A percentile compares a stretch with the other conserved stretches of the same genome.
phyloP scores from a whole-genome alignment of 139 green algal species.

The Spirogloea muscicola region DNA sequence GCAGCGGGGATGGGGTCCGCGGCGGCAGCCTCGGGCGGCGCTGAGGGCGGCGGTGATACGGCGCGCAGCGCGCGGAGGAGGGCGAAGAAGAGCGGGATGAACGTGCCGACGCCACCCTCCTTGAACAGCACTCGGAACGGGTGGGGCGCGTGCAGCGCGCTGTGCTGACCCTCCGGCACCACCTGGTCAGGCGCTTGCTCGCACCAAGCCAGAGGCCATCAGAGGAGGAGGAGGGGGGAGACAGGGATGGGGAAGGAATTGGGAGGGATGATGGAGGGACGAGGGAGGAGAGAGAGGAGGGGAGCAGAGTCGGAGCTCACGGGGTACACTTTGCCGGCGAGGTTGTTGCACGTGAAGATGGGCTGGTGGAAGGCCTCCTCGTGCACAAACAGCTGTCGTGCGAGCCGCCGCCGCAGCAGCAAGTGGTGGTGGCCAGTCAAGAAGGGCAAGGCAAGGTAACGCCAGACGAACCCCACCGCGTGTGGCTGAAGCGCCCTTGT shows the following conservation, averaged over 20 bases:
- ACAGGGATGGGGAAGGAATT: no score
- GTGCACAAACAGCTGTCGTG: constrained; percentile 62
- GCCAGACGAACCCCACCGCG: no score
- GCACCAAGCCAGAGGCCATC: no score
- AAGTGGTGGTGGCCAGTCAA: neutral
- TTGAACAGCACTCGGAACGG: constrained; percentile 83
- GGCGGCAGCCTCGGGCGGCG: neutral
- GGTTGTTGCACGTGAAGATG: constrained; percentile 93
- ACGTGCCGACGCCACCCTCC: constrained; percentile 78
- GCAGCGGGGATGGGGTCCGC: constrained; percentile 2
- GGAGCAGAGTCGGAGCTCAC: constrained; percentile 7
- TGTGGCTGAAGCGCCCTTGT: no score
- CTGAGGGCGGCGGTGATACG: neutral
- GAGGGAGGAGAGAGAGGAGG: neutral
- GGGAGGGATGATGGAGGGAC: no score
- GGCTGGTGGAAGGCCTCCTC: constrained; percentile 85
- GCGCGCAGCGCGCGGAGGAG: constrained; percentile 39
- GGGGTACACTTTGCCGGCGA: constrained; percentile 59
- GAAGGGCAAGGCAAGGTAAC: neutral
- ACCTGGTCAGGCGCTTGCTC: no score
- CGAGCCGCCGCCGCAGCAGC: neutral
- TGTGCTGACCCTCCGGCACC: neutral
- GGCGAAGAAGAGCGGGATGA: constrained; percentile 82
- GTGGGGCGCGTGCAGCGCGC: constrained; percentile 58
- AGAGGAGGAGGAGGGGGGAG: no score